These are phyloP conservation scores for Neoascochyta sp. DNA, from an alignment of 2,329 filamentous ascomycete genomes.

Conservation along the genomic window DNA sequence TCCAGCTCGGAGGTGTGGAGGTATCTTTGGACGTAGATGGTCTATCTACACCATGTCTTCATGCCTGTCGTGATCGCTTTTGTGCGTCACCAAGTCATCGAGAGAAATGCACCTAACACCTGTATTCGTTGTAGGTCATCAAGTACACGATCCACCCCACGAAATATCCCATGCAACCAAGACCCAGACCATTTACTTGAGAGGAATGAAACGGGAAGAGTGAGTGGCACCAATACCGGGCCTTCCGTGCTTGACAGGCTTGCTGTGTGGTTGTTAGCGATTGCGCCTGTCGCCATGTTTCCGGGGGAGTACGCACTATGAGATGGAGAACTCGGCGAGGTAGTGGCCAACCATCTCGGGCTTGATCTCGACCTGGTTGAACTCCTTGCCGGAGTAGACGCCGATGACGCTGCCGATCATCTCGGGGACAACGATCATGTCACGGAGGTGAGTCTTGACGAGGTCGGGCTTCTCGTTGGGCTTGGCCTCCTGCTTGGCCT, in stretches of 20 bases:
- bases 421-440: constrained; percentile 99
- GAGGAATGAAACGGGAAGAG: constrained; percentile 99
- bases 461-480: constrained; percentile 99
- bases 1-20: constrained; percentile 11
- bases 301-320: constrained; percentile 70
- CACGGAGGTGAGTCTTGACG: constrained; percentile 98
- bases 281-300: neutral
- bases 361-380: constrained; percentile 99
- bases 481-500: constrained; percentile 56
- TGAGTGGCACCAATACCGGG: constrained; percentile 99
- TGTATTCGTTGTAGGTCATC: constrained; percentile 40
- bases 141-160: constrained; percentile 38
- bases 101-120: constrained; percentile 40
- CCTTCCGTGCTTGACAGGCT: constrained; percentile 99
- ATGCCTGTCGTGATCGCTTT: constrained; percentile 28
- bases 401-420: constrained; percentile 99
- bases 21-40: constrained; percentile 31
- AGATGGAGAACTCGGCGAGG: constrained; percentile 98
- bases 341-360: constrained; percentile 99
- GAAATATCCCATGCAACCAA: constrained; percentile 41
- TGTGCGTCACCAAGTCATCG: constrained; percentile 30
- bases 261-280: constrained; percentile 60
- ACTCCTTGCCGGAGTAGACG: constrained; percentile 99
- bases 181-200: constrained; percentile 69
- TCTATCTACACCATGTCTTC: constrained; percentile 32